A percentile compares a stretch with the other conserved stretches of the same genome.
Evolutionary conservation across 2,329 filamentous ascomycete species (phyloP).

Genomic region (Aspergillus pseudotamarii): DNA sequence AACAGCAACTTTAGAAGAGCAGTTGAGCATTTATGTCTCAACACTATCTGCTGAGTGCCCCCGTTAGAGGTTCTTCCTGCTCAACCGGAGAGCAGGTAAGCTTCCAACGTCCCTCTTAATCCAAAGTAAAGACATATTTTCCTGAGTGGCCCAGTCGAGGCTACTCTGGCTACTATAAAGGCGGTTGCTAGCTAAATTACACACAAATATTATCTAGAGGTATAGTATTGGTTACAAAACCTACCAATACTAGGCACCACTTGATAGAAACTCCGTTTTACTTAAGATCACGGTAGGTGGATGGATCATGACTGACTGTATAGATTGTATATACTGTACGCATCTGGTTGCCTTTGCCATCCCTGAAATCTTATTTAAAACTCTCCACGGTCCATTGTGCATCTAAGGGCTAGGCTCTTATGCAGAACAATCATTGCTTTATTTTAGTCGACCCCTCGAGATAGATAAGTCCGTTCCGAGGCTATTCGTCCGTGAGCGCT

Average conservation of each 20-base stretch:
- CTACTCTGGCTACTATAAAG: background rate
- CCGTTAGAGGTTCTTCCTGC: background rate
- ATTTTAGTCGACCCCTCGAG: conserved; percentile 50
- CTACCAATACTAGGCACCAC: background rate
- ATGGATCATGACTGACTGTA: background rate
- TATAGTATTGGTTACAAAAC: background rate
- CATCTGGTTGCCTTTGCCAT: background rate
- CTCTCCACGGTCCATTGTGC: background rate
- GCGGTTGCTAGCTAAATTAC: background rate
- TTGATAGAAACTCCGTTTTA: background rate
- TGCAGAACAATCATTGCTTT: background rate
- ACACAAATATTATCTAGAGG: background rate
- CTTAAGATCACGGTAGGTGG: background rate
- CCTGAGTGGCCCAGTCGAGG: background rate
- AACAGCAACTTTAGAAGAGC: background rate
- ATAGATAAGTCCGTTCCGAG: conserved; percentile 66
- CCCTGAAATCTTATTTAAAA: background rate
- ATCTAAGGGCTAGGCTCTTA: background rate
- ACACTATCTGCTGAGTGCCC: background rate
- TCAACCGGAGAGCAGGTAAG: background rate
- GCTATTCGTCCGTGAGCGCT: conserved; percentile 44
- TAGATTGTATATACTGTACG: background rate
- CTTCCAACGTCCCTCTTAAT: background rate
- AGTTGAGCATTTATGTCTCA: background rate
- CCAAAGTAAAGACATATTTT: background rate